Evolutionary conservation across 2,329 filamentous ascomycete species (phyloP), one percentile per base, ranked within the genome.

Genomic region (Albophoma yamanashiensis): DNA sequence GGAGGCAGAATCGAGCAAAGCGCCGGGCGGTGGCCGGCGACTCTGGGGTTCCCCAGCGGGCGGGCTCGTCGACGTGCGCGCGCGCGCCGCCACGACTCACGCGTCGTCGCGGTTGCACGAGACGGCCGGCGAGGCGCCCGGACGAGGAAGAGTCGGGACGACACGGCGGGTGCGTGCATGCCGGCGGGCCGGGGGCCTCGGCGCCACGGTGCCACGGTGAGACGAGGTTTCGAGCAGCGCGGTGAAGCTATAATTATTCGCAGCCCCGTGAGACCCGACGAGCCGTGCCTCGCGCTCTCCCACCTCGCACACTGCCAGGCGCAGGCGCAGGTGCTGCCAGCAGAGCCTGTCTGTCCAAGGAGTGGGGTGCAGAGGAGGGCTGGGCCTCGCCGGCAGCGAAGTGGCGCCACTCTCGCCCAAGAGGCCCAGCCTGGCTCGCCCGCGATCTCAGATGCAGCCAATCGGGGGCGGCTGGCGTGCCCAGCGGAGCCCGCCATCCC

Each of bases 351-450:
- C n/a, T n/a, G n/a, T n/a, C n/a, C n/a, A n/a, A 27, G 43, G 20
- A 20, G 40, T 43, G 43, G n/a, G 12, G 43, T 27, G 45, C 38
- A 38, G 55, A 25, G 43, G 55, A 25, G 43, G 43, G 5, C 9
- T 9, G 22, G 11, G 42, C 20, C 42, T 3, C 27, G 27, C 27
- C 27, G 27, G 27, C 27, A 5, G 42, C 42, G n/a, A 58, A 50
- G 59, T 61, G 59, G 59, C 59, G 56, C 59, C 59, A 61, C 59
- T 53, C 50, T 47, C 27, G 5, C 47, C 59, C 59, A 60, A 60
- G 56, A 31, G 25, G 47, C 45, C 22, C 45, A 25, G n/a, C 27
- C 3, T 31, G 27, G 3, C 27, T 31, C 27, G 27, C 5, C 27
- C 27, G 25, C 7, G 34, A 57, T 43, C 42, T 22, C 34, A 50